Percentiles rank a stretch among this genome's conserved stretches.
Conservation (phyloP, 345 rosid species). For the Geranium brycei region DNA sequence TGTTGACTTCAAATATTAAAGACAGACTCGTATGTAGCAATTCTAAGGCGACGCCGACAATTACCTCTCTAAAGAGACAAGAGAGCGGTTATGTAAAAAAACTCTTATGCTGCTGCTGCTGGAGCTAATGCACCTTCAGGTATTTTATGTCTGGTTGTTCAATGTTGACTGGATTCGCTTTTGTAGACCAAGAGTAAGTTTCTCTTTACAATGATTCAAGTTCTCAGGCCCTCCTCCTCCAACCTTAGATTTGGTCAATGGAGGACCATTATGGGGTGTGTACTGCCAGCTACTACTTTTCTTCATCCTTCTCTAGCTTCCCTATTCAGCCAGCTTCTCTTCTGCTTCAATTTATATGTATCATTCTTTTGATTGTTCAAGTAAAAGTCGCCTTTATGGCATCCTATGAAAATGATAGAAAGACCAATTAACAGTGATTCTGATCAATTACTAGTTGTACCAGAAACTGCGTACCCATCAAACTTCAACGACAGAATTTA, state of each 20-base stretch:
- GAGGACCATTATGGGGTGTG: conserved; percentile 11
- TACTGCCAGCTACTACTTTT: conserved; percentile 10
- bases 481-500: no score
- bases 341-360: conserved; percentile 28
- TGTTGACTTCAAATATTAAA: no score
- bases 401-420: conserved; percentile 33
- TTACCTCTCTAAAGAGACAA: no score
- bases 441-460: neutral
- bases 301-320: conserved; percentile 27
- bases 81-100: conserved; percentile 27
- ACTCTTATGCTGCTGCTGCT: conserved; percentile 54
- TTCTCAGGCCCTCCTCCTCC: conserved; percentile 20
- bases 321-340: conserved; percentile 28
- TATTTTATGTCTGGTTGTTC: conserved; percentile 47
- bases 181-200: conserved; percentile 24
- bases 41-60: no score
- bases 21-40: no score
- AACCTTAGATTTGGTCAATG: conserved; percentile 13
- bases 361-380: conserved; percentile 64
- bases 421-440: neutral
- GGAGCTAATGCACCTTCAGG: conserved; percentile 55
- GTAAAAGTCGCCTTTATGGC: conserved; percentile 85
- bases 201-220: conserved; percentile 12
- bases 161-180: conserved; percentile 19
- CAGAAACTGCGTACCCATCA: no score